Conservation (phyloP, 257 asterid genomes). For the Cruciata laevipes region DNA sequence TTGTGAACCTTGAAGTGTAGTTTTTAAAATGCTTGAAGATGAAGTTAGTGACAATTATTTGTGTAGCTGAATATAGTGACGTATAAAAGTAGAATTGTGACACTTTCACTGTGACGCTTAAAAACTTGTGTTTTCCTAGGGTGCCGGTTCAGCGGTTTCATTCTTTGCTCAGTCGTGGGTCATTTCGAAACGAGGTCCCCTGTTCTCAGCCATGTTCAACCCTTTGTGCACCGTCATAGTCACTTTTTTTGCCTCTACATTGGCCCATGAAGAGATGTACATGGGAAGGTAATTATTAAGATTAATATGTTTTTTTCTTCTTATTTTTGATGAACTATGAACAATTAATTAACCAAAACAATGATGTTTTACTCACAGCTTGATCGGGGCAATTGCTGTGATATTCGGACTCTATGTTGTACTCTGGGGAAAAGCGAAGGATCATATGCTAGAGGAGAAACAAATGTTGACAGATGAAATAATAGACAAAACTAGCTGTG, state of each 20-base stretch:
- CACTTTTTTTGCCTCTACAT: constrained; percentile 36
- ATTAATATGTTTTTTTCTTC: not conserved
- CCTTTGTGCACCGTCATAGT: constrained; percentile 43
- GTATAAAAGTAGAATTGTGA: too few species aligned
- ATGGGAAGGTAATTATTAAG: constrained; percentile 64
- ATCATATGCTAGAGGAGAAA: constrained; percentile 20
- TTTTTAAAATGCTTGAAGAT: too few species aligned
- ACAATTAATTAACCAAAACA: too few species aligned
- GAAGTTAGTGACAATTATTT: too few species aligned
- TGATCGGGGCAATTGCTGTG: constrained; percentile 55
- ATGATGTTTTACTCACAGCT: constrained; percentile 19
- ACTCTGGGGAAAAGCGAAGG: constrained; percentile 70
- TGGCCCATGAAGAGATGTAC: constrained; percentile 57
- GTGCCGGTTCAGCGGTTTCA: constrained; percentile 31
- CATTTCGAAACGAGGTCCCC: constrained; percentile 51
- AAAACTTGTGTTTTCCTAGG: constrained; percentile 14
- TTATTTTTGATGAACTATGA: not conserved
- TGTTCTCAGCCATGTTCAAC: constrained; percentile 66
- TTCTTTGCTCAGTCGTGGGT: constrained; percentile 67
- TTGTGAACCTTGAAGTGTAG: too few species aligned
- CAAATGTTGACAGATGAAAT: not conserved
- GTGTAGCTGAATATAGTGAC: too few species aligned
- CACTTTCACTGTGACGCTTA: too few species aligned
- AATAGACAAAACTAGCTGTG: not conserved
- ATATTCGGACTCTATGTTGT: constrained; percentile 57